phyloP scores from a whole-genome alignment of 1,284 basidiomycete species.

The Wolfiporia cocos region DNA sequence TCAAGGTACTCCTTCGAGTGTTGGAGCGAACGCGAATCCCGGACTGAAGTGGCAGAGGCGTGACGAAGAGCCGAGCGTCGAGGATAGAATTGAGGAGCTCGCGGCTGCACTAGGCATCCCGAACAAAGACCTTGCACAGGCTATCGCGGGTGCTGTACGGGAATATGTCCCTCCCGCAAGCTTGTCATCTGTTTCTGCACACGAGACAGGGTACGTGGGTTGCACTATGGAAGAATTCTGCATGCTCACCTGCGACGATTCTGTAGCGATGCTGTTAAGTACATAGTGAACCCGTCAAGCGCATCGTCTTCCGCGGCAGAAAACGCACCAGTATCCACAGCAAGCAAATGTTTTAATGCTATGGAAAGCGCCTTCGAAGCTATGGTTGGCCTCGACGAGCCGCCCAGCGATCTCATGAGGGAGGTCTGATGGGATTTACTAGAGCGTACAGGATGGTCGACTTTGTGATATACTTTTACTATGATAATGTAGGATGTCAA shows the following conservation, averaged over 20 bases:
- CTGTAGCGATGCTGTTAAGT: slow-evolving; percentile 19
- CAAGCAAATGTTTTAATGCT: slow-evolving; percentile 22
- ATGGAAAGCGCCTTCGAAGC: slow-evolving; percentile 34
- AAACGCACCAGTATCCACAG: slow-evolving; percentile 9
- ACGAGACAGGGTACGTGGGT: slow-evolving; percentile 36
- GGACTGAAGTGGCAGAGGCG: slow-evolving; percentile 5
- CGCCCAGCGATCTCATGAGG: slow-evolving; percentile 17
- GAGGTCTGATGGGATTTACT: too few relatives aligned
- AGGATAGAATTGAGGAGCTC: slow-evolving; percentile 49
- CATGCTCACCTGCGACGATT: too few relatives aligned
- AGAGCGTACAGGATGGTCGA: too few relatives aligned
- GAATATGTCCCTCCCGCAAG: slow-evolving; percentile 53
- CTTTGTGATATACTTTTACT: too few relatives aligned
- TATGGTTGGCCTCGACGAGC: slow-evolving; percentile 44
- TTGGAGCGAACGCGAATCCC: slow-evolving; percentile 1
- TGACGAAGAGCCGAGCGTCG: slow-evolving; percentile 32
- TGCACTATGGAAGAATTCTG: too few relatives aligned
- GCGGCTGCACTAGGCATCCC: slow-evolving; percentile 57
- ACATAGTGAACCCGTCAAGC: slow-evolving; percentile 17
- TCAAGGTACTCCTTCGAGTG: slow-evolving; percentile 3
- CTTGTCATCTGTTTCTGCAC: slow-evolving; percentile 44
- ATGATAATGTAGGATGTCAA: too few relatives aligned
- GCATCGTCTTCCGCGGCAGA: slow-evolving; percentile 14
- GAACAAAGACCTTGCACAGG: slow-evolving; percentile 50
- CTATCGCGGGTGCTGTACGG: slow-evolving; percentile 51